Conservation (phyloP, 306 rosid species). For the Cucurbita ficifolia region DNA sequence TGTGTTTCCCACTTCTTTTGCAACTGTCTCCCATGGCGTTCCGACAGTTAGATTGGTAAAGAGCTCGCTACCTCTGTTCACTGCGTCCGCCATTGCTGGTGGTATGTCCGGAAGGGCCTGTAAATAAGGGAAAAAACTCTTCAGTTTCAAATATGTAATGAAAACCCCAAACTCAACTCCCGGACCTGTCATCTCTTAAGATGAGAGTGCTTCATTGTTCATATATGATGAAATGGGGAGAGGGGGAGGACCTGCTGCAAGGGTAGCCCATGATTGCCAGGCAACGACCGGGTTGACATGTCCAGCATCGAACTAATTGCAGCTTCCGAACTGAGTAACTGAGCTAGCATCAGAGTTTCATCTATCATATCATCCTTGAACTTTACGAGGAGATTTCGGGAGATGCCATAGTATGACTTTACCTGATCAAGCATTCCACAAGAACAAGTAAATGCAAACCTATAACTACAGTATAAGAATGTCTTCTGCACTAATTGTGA, state of each 20-base stretch:
- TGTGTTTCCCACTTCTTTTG: slow-evolving; percentile 81
- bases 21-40: slow-evolving; percentile 88
- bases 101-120: slow-evolving; percentile 92
- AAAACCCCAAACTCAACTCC: neutral
- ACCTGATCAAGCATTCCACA: slow-evolving; percentile 32
- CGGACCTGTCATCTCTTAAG: neutral
- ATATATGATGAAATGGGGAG: slow-evolving; percentile 1
- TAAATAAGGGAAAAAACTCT: slow-evolving; percentile 8
- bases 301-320: slow-evolving; percentile 86
- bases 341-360: slow-evolving; percentile 70
- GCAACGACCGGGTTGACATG: slow-evolving; percentile 79
- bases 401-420: slow-evolving; percentile 82
- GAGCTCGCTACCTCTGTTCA: slow-evolving; percentile 80
- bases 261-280: slow-evolving; percentile 93
- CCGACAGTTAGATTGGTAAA: slow-evolving; percentile 59
- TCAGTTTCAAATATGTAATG: neutral
- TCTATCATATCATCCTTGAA: slow-evolving; percentile 80
- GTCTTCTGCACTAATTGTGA: neutral
- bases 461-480: neutral
- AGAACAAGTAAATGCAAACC: neutral
- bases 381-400: slow-evolving; percentile 78
- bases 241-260: slow-evolving; percentile 57
- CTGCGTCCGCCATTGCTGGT: slow-evolving; percentile 92
- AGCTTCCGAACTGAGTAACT: slow-evolving; percentile 75
- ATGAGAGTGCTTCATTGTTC: neutral